phyloP scores from a whole-genome alignment of 495 filamentous ascomycete genomes.

The Sordaria brevicollis region DNA sequence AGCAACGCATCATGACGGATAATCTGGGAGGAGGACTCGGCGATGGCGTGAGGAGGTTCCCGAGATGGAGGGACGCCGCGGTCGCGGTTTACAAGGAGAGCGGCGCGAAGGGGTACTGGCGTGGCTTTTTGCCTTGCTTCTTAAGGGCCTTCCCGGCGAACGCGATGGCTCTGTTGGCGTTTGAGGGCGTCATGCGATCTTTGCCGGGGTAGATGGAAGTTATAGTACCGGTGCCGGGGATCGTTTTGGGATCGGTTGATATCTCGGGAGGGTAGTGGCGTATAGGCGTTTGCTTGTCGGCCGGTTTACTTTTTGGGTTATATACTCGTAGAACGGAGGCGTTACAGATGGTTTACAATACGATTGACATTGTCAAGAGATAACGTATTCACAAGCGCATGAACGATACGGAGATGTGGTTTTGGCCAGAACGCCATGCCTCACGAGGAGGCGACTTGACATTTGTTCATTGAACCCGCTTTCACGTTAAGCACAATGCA shows the following conservation, averaged over 20 bases:
- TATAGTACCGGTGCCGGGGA: neutral
- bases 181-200: conserved; percentile 82
- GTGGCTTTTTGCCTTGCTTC: conserved; percentile 90
- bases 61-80: conserved; percentile 72
- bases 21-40: conserved; percentile 58
- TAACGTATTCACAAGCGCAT: neutral
- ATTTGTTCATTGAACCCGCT: conserved; percentile 15
- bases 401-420: neutral
- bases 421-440: conserved; percentile 12
- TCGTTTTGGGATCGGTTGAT: neutral
- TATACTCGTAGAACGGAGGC: neutral
- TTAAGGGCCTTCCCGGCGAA: conserved; percentile 93
- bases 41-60: conserved; percentile 61
- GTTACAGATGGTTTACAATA: neutral
- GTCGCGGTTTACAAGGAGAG: conserved; percentile 61
- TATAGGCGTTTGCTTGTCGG: neutral
- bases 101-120: conserved; percentile 77
- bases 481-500: conserved; percentile 17
- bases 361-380: neutral
- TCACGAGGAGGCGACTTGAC: conserved; percentile 10
- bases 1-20: conserved; percentile 97
- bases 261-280: neutral
- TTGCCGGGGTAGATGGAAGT: conserved; percentile 41
- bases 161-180: conserved; percentile 84
- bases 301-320: neutral